Conservation (phyloP, 148 eudicot genomes). For the Diospyros kaki region DNA sequence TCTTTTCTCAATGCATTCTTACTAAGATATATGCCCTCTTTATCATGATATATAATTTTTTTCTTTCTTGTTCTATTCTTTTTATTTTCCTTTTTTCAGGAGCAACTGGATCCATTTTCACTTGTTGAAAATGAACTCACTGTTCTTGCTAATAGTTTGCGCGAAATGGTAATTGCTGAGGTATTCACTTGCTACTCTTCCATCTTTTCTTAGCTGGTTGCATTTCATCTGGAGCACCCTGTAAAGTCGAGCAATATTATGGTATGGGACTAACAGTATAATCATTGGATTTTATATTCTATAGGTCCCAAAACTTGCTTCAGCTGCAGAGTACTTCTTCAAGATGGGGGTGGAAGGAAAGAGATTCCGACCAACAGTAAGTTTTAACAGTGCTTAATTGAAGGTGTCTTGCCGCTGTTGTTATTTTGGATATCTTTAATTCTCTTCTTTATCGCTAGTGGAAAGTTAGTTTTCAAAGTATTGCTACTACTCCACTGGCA, state of each 20-base stretch:
- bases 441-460: not conserved
- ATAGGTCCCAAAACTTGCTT: slow-evolving; percentile 91
- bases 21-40: not conserved
- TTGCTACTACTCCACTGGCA: not conserved
- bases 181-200: slow-evolving; percentile 22
- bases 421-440: not conserved
- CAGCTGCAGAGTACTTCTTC: slow-evolving; percentile 93
- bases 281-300: slow-evolving; percentile 18
- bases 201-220: not conserved
- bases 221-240: no score
- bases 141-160: slow-evolving; percentile 60
- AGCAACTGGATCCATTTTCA: slow-evolving; percentile 76
- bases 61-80: not conserved
- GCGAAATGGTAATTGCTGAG: slow-evolving; percentile 88
- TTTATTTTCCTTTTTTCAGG: slow-evolving; percentile 35
- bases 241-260: no score
- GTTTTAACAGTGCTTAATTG: slow-evolving; percentile 3
- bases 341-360: slow-evolving; percentile 93
- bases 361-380: slow-evolving; percentile 90
- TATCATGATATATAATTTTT: not conserved
- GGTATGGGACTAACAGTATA: not conserved
- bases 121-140: slow-evolving; percentile 85
- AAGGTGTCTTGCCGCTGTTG: no score
- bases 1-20: not conserved
- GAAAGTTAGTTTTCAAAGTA: not conserved